A percentile compares a stretch with the other conserved stretches of the same genome.
These are phyloP conservation scores for Diaporthe amygdali DNA, from an alignment of 2,329 filamentous ascomycete genomes.

Conservation along the genomic window DNA sequence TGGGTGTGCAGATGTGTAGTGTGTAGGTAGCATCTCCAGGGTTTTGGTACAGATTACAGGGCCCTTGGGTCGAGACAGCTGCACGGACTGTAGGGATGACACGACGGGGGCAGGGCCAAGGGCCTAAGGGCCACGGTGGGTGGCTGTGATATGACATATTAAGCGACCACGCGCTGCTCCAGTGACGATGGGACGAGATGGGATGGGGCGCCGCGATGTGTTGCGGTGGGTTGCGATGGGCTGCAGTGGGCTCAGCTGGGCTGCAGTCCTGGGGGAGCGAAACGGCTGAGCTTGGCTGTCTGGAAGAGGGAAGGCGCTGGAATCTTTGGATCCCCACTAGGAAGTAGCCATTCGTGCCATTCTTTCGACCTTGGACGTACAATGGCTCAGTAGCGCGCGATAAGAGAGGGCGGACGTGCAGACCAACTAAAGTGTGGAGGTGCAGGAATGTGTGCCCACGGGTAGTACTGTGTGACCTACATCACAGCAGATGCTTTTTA, in stretches of 20 bases:
- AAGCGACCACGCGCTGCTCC: background rate
- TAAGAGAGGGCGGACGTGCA: background rate
- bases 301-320: background rate
- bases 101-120: background rate
- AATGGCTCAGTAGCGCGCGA: background rate
- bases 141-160: constrained; percentile 5
- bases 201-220: no score
- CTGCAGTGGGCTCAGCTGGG: background rate
- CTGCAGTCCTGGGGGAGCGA: background rate
- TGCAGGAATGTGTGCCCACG: no score
- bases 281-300: background rate
- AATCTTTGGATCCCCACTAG: constrained; percentile 3
- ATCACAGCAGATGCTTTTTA: no score
- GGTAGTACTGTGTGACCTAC: no score
- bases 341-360: background rate
- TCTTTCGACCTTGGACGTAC: background rate
- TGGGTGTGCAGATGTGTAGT: background rate
- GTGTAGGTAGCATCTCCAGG: background rate
- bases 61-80: background rate
- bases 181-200: background rate
- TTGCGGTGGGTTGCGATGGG: background rate
- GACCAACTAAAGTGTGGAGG: background rate
- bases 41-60: background rate
- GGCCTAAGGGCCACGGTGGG: background rate
- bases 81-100: background rate